These are phyloP conservation scores for Blastocystis sp. DNA, from an alignment of 352 stramenopile genomes.

Conservation along the genomic window DNA sequence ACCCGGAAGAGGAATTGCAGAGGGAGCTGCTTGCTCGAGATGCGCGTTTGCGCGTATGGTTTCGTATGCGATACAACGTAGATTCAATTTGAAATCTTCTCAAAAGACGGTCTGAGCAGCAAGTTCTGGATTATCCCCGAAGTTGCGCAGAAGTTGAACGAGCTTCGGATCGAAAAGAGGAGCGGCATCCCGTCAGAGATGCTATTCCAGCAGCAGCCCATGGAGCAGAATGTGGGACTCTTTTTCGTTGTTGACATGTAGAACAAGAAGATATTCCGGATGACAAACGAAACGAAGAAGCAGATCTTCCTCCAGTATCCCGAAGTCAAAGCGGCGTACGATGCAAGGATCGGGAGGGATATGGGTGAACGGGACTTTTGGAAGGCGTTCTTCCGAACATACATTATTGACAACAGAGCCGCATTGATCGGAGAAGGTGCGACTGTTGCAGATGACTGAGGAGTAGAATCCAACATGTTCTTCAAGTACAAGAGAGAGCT, in stretches of 20 bases:
- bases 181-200: slow-evolving; percentile 45
- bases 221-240: slow-evolving; percentile 41
- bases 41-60: background rate
- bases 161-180: background rate
- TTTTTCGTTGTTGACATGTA: background rate
- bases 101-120: background rate
- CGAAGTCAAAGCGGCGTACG: slow-evolving; percentile 39
- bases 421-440: background rate
- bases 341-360: background rate
- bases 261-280: slow-evolving; percentile 52
- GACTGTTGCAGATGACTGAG: background rate
- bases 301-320: slow-evolving; percentile 61
- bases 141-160: background rate
- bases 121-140: slow-evolving; percentile 28
- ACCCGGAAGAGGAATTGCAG: background rate
- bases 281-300: slow-evolving; percentile 59
- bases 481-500: slow-evolving; percentile 5
- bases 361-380: slow-evolving; percentile 36
- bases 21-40: background rate
- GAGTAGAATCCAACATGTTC: slow-evolving; percentile 24
- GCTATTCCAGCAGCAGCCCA: slow-evolving; percentile 57
- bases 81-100: background rate
- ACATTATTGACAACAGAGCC: slow-evolving; percentile 41
- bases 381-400: slow-evolving; percentile 47
- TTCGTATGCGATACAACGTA: background rate